Conservation (phyloP, 2,329 filamentous ascomycete species). For the Alternaria burnsii region DNA sequence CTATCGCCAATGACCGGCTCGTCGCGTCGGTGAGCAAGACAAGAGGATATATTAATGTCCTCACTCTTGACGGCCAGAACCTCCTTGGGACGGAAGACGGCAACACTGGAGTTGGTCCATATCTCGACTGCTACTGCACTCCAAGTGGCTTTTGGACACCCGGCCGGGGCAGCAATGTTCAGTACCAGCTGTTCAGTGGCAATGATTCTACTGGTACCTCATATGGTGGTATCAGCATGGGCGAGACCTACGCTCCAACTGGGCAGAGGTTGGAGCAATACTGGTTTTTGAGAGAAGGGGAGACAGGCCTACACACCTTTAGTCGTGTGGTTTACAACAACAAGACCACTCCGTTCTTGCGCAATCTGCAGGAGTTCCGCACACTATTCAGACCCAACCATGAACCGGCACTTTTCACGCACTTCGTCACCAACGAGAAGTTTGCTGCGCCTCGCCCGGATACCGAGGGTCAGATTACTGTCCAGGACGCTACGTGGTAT, state of each 20-base stretch:
- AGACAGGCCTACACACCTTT: slow-evolving; percentile 70
- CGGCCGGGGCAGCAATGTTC: slow-evolving; percentile 56
- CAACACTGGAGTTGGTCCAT: slow-evolving; percentile 53
- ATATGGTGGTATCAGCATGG: slow-evolving; percentile 68
- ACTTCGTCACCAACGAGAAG: slow-evolving; percentile 64
- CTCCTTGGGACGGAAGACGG: slow-evolving; percentile 29
- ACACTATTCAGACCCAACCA: slow-evolving; percentile 68
- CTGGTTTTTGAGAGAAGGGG: slow-evolving; percentile 69
- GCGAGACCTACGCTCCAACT: slow-evolving; percentile 65
- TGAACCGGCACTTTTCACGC: slow-evolving; percentile 64
- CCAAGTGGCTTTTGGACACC: slow-evolving; percentile 68
- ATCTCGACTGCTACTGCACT: slow-evolving; percentile 47
- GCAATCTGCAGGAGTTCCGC: slow-evolving; percentile 68
- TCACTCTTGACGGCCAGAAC: slow-evolving; percentile 57
- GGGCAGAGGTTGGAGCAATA: slow-evolving; percentile 70
- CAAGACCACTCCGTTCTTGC: slow-evolving; percentile 62
- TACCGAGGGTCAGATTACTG: slow-evolving; percentile 55
- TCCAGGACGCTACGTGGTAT: slow-evolving; percentile 72
- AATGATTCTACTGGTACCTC: slow-evolving; percentile 59
- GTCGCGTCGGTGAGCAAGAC: slow-evolving; percentile 56
- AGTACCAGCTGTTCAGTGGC: slow-evolving; percentile 62
- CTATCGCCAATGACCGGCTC: slow-evolving; percentile 57
- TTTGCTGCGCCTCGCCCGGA: slow-evolving; percentile 64
- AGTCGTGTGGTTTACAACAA: slow-evolving; percentile 68
- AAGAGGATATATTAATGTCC: slow-evolving; percentile 52